Evolutionary conservation across 2,329 filamentous ascomycete species (phyloP), one percentile per base, ranked within the genome.

Genomic region (Ophiostoma triangulosporum): DNA sequence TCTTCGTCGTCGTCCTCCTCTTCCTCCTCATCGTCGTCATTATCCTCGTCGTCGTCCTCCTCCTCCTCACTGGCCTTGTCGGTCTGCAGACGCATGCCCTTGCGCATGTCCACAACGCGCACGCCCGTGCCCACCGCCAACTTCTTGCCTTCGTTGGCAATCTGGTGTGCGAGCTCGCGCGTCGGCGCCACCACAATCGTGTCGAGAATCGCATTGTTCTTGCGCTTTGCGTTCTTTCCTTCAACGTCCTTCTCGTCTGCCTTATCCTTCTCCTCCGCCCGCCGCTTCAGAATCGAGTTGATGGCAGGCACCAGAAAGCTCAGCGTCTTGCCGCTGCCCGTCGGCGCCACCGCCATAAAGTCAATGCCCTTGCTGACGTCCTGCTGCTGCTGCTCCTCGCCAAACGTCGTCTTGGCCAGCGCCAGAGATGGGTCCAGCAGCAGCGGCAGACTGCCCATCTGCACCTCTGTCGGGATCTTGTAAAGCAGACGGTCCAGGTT

Each of bases 261-360:
- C 50, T 59, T 70, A 35, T 75, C 69, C 33, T 64, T 65, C 60
- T 73, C 68, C 3, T 73, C 69, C 1, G 75, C 71, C 40, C 76
- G 69, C 52, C 77, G 69, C 57, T 76, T 73, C 60, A 87, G 72
- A 40, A 95, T 81, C 46, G 79, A 77, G 63, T 95, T 84, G 61
- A 98, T 81, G 3, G 89, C 76, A 0, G 91, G 90, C 40, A 98
- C 86, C 62, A 97, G 69, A 63, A 96, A 98, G 17, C 89, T 88
- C 58, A 98, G 73, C 0, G 93, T 98, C 73, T 98, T 98, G 45
- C 93, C 93, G 65, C 91, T 97, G 24, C 93, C 93, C 0, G 93
- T 98, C 1, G 93, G 93, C 3, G 93, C 93, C 43, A 97, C 82
- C 0, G 88, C 87, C 58, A 98, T 68, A 36, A 98, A 80, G 70